Evolutionary conservation across 2,329 filamentous ascomycete species (phyloP).

Genomic region (Phaeosphaeria sp.): DNA sequence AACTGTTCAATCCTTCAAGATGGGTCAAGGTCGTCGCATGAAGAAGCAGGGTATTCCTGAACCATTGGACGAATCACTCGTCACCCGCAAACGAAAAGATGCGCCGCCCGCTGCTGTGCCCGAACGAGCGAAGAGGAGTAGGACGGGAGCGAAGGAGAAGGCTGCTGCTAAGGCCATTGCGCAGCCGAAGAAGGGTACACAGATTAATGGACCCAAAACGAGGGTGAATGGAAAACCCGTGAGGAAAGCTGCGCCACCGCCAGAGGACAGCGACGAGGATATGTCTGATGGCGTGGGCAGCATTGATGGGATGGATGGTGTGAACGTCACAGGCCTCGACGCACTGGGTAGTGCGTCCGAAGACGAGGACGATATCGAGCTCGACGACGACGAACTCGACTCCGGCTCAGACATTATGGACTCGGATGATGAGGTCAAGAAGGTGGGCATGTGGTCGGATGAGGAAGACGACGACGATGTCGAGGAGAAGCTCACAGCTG

Average conservation of each 20-base stretch:
- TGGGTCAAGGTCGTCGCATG: constrained; percentile 92
- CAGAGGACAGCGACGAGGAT: constrained; percentile 45
- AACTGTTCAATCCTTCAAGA: constrained; percentile 47
- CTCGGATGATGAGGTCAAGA: constrained; percentile 63
- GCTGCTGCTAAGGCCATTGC: constrained; percentile 15
- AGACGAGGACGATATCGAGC: constrained; percentile 45
- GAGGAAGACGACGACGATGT: constrained; percentile 92
- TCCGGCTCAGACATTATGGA: constrained; percentile 59
- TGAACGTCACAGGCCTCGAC: constrained; percentile 49
- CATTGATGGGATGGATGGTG: constrained; percentile 41
- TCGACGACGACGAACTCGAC: constrained; percentile 52
- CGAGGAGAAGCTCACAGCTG: constrained; percentile 89
- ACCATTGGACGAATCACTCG: constrained; percentile 76
- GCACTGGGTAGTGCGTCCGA: constrained; percentile 48
- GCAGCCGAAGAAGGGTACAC: constrained; percentile 49
- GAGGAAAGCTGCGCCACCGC: constrained; percentile 41
- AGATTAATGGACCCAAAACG: constrained; percentile 43
- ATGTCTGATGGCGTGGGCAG: constrained; percentile 30
- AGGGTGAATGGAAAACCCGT: constrained; percentile 35
- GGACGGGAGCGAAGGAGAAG: constrained; percentile 50
- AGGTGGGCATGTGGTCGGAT: constrained; percentile 84
- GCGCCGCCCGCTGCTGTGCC: constrained; percentile 61
- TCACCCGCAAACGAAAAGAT: constrained; percentile 86
- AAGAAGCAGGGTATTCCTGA: constrained; percentile 92
- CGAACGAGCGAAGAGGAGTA: constrained; percentile 66